Evolutionary conservation across 495 filamentous ascomycete genomes (phyloP).

Genomic region (Annulohypoxylon bovei): DNA sequence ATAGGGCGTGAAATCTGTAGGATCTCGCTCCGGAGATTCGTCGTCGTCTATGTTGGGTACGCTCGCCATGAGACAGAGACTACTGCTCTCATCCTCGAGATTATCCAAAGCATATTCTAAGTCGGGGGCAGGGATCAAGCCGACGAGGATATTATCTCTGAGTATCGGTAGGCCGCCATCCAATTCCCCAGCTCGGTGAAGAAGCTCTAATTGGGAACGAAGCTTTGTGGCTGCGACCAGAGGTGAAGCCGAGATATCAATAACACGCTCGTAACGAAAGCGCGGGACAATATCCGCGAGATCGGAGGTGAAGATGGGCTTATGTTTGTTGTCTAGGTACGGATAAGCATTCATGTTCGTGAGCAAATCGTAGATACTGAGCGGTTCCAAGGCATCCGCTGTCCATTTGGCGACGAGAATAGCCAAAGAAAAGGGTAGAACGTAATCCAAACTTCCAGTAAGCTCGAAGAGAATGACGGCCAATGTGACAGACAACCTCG

Average conservation of each 20-base stretch:
- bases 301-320: slow-evolving; percentile 84
- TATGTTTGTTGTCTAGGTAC: slow-evolving; percentile 92
- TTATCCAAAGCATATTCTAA: slow-evolving; percentile 92
- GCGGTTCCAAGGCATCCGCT: slow-evolving; percentile 92
- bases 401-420: slow-evolving; percentile 98
- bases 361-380: slow-evolving; percentile 94
- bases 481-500: slow-evolving; percentile 90
- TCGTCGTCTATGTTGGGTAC: slow-evolving; percentile 65
- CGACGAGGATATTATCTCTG: slow-evolving; percentile 79
- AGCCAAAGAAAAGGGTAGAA: slow-evolving; percentile 91
- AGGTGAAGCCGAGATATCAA: slow-evolving; percentile 85
- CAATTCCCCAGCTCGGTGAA: slow-evolving; percentile 87
- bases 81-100: slow-evolving; percentile 75
- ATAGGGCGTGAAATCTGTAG: slow-evolving; percentile 85
- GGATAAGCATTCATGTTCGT: slow-evolving; percentile 98
- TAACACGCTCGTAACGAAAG: slow-evolving; percentile 76
- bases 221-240: slow-evolving; percentile 78
- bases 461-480: slow-evolving; percentile 96
- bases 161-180: slow-evolving; percentile 93
- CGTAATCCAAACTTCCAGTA: slow-evolving; percentile 93
- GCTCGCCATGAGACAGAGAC: slow-evolving; percentile 82
- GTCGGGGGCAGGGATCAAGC: slow-evolving; percentile 92
- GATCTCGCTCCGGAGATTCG: slow-evolving; percentile 67
- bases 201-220: slow-evolving; percentile 78
- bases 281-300: slow-evolving; percentile 86